Evolutionary conservation across 345 rosid genomes (phyloP).

Genomic region (Brassica incana): DNA sequence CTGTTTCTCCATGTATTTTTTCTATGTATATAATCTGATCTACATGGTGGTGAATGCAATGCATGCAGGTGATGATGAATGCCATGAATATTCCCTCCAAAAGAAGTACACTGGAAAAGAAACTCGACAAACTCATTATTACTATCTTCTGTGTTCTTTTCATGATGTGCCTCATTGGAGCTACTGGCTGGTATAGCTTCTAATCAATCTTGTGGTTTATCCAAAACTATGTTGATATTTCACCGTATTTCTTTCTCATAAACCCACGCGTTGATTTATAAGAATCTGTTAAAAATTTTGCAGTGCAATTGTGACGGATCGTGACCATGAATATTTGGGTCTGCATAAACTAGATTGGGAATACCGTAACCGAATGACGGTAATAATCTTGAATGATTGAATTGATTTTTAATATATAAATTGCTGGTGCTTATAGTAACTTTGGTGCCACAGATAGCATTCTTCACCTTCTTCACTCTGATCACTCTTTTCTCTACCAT

Average conservation of each 20-base stretch:
- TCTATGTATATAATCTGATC: neutral
- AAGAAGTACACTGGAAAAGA: constrained; percentile 97
- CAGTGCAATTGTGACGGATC: constrained; percentile 81
- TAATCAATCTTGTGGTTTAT: constrained; percentile 12
- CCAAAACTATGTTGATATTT: neutral
- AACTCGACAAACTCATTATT: constrained; percentile 95
- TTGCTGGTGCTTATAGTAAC: constrained; percentile 45
- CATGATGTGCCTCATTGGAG: constrained; percentile 80
- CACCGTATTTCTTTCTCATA: no score
- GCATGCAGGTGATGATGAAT: constrained; percentile 94
- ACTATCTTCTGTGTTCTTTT: constrained; percentile 78
- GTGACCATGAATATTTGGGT: constrained; percentile 66
- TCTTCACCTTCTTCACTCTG: constrained; percentile 76
- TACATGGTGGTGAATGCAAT: constrained; percentile 28
- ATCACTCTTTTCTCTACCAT: constrained; percentile 89
- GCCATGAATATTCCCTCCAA: constrained; percentile 98
- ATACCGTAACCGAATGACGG: constrained; percentile 70
- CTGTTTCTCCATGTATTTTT: constrained; percentile 16
- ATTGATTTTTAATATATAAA: constrained; percentile 14
- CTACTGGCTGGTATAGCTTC: constrained; percentile 68
- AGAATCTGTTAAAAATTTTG: constrained; percentile 36
- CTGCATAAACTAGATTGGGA: constrained; percentile 62
- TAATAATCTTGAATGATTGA: constrained; percentile 47
- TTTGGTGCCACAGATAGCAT: constrained; percentile 60
- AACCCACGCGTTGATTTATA: neutral